A percentile compares a stretch with the other conserved stretches of the same genome.
These are phyloP conservation scores for Magnolia sinica DNA, from an alignment of 164 flowering plant genomes.

Conservation along the genomic window DNA sequence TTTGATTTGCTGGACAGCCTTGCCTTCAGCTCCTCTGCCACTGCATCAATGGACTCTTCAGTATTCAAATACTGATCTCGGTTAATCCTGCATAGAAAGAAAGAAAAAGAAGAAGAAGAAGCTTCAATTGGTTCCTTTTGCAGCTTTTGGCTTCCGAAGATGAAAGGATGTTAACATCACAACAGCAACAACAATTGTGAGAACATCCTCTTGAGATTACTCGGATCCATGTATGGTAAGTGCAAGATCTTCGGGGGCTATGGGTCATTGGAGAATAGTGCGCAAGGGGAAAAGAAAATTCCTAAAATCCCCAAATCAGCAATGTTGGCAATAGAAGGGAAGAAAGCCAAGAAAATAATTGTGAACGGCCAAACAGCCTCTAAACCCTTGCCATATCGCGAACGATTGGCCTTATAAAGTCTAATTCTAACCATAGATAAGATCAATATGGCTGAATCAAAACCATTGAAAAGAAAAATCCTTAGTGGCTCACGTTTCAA, in stretches of 20 bases:
- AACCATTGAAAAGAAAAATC: no score
- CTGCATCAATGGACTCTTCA: conserved; percentile 84
- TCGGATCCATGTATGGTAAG: conserved; percentile 78
- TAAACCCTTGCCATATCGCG: no score
- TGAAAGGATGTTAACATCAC: not conserved
- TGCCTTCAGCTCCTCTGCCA: conserved; percentile 69
- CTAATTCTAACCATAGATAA: no score
- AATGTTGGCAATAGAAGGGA: no score
- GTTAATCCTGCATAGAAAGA: conserved; percentile 38
- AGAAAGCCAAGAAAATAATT: no score
- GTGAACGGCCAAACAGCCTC: no score
- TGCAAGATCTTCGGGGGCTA: conserved; percentile 72
- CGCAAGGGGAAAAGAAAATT: no score
- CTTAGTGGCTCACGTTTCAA: no score
- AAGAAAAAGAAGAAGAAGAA: not conserved
- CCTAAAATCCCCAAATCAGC: no score
- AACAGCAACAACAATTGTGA: not conserved
- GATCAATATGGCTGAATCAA: no score
- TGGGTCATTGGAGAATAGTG: no score
- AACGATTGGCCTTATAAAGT: no score
- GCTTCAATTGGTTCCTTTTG: not conserved
- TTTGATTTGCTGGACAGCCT: conserved; percentile 44
- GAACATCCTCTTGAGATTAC: conserved; percentile 30
- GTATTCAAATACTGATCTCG: conserved; percentile 75
- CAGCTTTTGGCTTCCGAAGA: not conserved